phyloP scores from a whole-genome alignment of 192 early-diverging fungal genomes.

The Umbelopsis isabellina region DNA sequence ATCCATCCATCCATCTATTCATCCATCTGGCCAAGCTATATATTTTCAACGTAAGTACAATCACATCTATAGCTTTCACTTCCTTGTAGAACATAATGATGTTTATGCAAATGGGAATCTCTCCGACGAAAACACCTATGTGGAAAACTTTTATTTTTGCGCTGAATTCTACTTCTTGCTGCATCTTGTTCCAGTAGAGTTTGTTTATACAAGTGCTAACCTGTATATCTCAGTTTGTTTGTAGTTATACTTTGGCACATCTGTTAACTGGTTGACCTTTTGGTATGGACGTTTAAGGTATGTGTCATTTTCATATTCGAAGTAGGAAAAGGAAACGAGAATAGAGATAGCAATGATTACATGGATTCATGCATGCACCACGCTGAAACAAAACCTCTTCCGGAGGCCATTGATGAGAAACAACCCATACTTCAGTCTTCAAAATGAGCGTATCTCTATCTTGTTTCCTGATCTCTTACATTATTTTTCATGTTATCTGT shows the following conservation, averaged over 20 bases:
- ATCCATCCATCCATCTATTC: neutral
- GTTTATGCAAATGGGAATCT: constrained; percentile 19
- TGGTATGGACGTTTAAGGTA: neutral
- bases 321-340: neutral
- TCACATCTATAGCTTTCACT: neutral
- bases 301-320: neutral
- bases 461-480: neutral
- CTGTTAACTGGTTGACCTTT: neutral
- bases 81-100: constrained; percentile 5
- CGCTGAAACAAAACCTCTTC: constrained; percentile 23
- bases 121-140: constrained; percentile 20
- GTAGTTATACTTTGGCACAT: neutral
- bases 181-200: neutral
- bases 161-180: neutral
- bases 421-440: constrained; percentile 24
- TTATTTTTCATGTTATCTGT: neutral
- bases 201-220: neutral
- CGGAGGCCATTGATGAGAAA: constrained; percentile 22
- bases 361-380: constrained; percentile 24
- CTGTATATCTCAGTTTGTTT: neutral
- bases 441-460: constrained; percentile 10
- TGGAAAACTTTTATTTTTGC: constrained; percentile 19
- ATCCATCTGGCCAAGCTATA: neutral
- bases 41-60: constrained; percentile 2
- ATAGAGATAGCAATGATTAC: constrained; percentile 14